phyloP scores from a whole-genome alignment of 345 rosid species.

The Draba incana region DNA sequence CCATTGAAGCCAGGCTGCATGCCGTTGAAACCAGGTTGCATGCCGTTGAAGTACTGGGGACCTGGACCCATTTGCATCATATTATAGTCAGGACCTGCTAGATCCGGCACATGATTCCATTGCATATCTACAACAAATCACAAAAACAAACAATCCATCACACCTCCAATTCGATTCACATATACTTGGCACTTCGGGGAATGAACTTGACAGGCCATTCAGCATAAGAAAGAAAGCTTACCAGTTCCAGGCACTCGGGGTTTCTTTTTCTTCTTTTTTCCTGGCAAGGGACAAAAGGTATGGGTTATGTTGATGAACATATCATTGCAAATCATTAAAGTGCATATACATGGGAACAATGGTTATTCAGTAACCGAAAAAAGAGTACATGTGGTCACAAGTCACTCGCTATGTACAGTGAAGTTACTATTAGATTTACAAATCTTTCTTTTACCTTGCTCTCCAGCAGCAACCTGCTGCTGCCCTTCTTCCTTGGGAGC shows the following conservation, averaged over 20 bases:
- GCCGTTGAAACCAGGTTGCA: constrained; percentile 58
- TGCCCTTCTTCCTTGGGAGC: constrained; percentile 68
- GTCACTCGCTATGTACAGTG: background rate
- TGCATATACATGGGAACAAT: background rate
- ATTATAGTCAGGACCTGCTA: constrained; percentile 72
- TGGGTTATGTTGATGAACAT: background rate
- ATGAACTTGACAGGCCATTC: background rate
- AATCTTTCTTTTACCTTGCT: constrained; percentile 57
- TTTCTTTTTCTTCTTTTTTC: constrained; percentile 92
- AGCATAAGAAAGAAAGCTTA: constrained; percentile 24
- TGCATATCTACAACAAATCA: constrained; percentile 57
- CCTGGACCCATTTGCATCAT: constrained; percentile 91
- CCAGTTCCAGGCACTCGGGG: constrained; percentile 33
- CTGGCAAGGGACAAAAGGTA: constrained; percentile 44
- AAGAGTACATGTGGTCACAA: background rate
- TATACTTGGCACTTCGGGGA: background rate
- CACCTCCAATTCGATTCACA: background rate
- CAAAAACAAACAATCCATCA: constrained; percentile 4
- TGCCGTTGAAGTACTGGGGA: constrained; percentile 57
- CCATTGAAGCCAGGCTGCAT: constrained; percentile 48
- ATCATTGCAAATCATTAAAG: background rate
- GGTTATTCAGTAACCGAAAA: background rate
- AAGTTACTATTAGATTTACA: background rate
- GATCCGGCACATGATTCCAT: constrained; percentile 83
- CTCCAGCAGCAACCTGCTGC: constrained; percentile 66